phyloP scores from a whole-genome alignment of 768 basidiomycete genomes.

The Leccinellum rugosiceps region DNA sequence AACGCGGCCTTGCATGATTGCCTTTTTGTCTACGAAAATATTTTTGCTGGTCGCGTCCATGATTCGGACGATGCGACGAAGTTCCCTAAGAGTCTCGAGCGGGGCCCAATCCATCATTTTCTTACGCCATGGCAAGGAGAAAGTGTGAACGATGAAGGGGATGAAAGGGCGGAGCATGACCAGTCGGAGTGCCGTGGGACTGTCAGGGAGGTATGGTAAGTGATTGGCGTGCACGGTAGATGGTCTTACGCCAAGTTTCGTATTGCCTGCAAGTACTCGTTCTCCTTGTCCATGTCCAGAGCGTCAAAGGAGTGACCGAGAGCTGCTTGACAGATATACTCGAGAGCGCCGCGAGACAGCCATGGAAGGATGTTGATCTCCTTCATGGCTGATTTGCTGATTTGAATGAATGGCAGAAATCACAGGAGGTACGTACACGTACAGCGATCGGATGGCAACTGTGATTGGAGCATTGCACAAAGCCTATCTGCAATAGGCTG shows the following conservation, averaged over 20 bases:
- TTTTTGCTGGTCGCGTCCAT: conserved; percentile 29
- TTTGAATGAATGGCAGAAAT: background rate
- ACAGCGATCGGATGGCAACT: conserved; percentile 25
- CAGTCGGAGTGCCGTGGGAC: conserved; percentile 25
- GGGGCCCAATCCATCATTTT: conserved; percentile 34
- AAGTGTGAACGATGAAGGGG: conserved; percentile 28
- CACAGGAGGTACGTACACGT: background rate
- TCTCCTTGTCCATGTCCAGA: conserved; percentile 23
- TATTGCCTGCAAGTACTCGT: conserved; percentile 30
- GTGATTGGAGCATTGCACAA: conserved; percentile 15
- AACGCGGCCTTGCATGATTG: conserved; percentile 11
- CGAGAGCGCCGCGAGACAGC: conserved; percentile 33
- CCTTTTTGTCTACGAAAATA: conserved; percentile 32
- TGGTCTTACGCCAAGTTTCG: conserved; percentile 29
- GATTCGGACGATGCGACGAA: conserved; percentile 25
- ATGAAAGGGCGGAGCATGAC: conserved; percentile 32
- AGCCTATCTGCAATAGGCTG: conserved; percentile 33
- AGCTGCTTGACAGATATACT: conserved; percentile 34
- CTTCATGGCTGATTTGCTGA: conserved; percentile 20
- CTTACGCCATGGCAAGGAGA: conserved; percentile 30
- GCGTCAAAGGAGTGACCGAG: conserved; percentile 35
- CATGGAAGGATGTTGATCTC: conserved; percentile 36
- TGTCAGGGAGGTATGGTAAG: conserved; percentile 5
- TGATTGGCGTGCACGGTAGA: background rate
- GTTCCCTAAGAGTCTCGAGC: conserved; percentile 23